Conservation (phyloP, 2,329 filamentous ascomycete species). For the Ophiostoma australiae region DNA sequence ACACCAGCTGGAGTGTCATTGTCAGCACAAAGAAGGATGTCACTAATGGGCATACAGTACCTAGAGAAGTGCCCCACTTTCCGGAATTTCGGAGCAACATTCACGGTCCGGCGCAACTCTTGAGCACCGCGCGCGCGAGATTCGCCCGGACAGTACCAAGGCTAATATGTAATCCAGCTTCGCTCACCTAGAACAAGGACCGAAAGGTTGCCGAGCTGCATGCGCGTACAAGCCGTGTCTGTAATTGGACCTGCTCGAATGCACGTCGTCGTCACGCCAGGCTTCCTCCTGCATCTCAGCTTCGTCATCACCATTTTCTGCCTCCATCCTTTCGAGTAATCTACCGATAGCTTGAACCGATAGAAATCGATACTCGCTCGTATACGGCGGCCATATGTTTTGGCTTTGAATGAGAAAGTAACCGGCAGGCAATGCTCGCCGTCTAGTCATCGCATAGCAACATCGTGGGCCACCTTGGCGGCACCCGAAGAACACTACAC, state of each 20-base stretch:
- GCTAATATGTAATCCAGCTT: background rate
- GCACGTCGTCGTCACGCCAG: background rate
- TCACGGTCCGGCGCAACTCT: conserved; percentile 17
- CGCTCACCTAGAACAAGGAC: background rate
- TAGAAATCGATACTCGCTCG: background rate
- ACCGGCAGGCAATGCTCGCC: conserved; percentile 1
- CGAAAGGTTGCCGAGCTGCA: background rate
- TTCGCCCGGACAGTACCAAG: background rate
- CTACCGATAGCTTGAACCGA: too few relatives aligned
- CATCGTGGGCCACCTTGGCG: background rate
- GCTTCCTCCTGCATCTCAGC: background rate
- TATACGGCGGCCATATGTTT: background rate
- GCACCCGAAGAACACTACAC: too few relatives aligned
- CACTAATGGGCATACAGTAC: background rate
- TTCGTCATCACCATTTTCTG: background rate
- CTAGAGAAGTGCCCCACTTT: conserved; percentile 9
- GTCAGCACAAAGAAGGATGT: background rate
- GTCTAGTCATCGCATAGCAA: background rate
- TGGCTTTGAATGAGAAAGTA: background rate
- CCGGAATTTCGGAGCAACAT: conserved; percentile 28
- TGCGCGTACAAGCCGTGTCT: background rate
- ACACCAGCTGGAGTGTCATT: background rate
- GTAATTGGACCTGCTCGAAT: background rate
- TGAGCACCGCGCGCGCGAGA: background rate
- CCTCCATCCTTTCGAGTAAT: too few relatives aligned